Conservation (phyloP, 148 eudicot genomes). For the Cornus controversa region DNA sequence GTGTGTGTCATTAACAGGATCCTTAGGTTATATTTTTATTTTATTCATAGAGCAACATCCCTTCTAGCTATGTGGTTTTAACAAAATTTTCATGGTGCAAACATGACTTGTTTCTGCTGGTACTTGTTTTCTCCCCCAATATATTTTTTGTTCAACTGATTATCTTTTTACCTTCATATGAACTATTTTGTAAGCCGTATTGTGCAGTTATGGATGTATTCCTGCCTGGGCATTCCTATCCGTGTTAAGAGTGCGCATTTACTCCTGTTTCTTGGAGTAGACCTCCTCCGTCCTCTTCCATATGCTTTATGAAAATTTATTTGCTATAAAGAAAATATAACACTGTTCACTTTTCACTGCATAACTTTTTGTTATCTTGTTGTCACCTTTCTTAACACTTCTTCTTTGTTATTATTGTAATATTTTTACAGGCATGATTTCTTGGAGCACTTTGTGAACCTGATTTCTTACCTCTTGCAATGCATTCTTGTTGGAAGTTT, state of each 20-base stretch:
- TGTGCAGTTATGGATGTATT: constrained; percentile 4
- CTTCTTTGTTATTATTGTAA: constrained; percentile 47
- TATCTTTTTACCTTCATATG: neutral
- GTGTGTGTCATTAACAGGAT: neutral
- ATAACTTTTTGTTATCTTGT: neutral
- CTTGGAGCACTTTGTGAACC: constrained; percentile 81
- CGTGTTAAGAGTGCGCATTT: neutral
- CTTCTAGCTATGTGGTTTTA: neutral
- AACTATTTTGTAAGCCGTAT: neutral
- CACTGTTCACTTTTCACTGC: neutral
- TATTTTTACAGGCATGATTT: constrained; percentile 84
- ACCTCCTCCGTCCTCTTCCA: neutral
- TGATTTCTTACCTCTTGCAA: constrained; percentile 77
- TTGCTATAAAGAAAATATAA: neutral
- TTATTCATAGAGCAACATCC: neutral
- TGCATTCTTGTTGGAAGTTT: constrained; percentile 86
- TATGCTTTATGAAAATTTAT: neutral
- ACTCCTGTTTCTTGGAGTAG: constrained; percentile 3
- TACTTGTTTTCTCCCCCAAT: neutral
- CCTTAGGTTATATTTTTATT: no score
- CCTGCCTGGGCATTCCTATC: neutral
- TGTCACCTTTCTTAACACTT: constrained; percentile 38
- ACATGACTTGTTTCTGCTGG: neutral
- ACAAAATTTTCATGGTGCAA: no score
- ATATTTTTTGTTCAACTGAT: neutral